phyloP scores from a whole-genome alignment of 176 grass and related monocot genomes.

The Oryza coarctata region DNA sequence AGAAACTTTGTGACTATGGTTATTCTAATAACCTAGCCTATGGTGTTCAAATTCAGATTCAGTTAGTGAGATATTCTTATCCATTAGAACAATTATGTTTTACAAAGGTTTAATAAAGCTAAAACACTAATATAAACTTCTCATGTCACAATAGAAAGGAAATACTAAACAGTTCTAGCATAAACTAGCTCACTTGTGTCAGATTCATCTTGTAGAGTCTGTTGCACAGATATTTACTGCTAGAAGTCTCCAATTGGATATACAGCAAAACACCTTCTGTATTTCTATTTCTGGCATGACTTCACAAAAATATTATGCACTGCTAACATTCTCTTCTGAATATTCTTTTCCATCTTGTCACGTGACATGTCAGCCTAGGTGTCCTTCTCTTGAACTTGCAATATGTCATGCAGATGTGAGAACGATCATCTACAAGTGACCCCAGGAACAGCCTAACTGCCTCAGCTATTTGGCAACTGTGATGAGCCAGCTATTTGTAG shows the following conservation, averaged over 20 bases:
- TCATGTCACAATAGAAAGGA: not conserved
- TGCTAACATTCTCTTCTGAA: not conserved
- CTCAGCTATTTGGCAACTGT: not conserved
- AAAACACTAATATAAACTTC: not conserved
- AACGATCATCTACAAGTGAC: not conserved
- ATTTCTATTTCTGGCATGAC: not conserved
- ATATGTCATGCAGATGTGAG: not conserved
- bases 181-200: not conserved
- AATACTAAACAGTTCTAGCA: not conserved
- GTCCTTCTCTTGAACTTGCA: slow-evolving; percentile 5
- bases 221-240: not conserved
- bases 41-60: slow-evolving; percentile 3
- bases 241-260: not conserved
- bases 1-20: no score
- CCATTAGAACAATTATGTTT: not conserved
- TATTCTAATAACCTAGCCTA: no score
- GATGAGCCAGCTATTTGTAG: not conserved
- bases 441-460: not conserved
- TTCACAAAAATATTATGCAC: not conserved
- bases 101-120: not conserved
- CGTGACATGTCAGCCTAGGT: slow-evolving; percentile 17
- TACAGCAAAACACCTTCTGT: not conserved
- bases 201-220: slow-evolving; percentile 1
- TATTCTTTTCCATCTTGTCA: slow-evolving; percentile 3
- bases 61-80: not conserved